Evolutionary conservation across 495 filamentous ascomycete genomes (phyloP).

Genomic region (Filosporella fistucella): DNA sequence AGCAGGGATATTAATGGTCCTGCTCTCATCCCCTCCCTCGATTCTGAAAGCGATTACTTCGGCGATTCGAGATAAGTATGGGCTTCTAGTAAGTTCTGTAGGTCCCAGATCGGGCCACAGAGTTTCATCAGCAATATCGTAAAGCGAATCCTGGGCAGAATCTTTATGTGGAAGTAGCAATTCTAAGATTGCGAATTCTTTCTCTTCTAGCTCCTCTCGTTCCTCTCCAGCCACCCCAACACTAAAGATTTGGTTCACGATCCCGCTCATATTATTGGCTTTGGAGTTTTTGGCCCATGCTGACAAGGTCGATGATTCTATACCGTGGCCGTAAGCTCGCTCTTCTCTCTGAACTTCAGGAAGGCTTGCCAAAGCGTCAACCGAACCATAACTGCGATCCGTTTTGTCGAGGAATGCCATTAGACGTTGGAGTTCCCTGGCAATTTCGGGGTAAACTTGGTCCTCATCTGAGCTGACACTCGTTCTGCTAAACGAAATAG

Average conservation of each 20-base stretch:
- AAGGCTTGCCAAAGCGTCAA: conserved; percentile 51
- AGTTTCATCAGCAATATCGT: conserved; percentile 65
- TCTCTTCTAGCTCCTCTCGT: conserved; percentile 28
- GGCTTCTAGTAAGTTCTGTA: conserved; percentile 38
- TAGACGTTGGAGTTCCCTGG: conserved; percentile 66
- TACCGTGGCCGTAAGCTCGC: conserved; percentile 10
- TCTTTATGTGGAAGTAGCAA: conserved; percentile 30
- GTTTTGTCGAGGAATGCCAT: conserved; percentile 82
- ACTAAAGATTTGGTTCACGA: conserved; percentile 18
- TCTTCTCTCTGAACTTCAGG: conserved; percentile 27
- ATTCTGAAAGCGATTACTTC: conserved; percentile 67
- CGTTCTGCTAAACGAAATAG: conserved; percentile 47
- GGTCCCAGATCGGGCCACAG: conserved; percentile 48
- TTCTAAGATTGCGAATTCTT: conserved; percentile 37
- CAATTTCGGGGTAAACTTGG: conserved; percentile 28
- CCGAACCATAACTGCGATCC: conserved; percentile 75
- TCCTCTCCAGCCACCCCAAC: conserved; percentile 20
- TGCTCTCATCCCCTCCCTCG: conserved; percentile 37
- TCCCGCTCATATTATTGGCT: not conserved
- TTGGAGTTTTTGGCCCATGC: conserved; percentile 22
- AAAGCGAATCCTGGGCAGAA: conserved; percentile 47
- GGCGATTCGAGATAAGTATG: conserved; percentile 47
- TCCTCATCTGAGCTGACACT: conserved; percentile 29
- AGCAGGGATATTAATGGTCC: conserved; percentile 59
- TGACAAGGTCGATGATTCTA: conserved; percentile 22